These are phyloP conservation scores for Serendipita vermifera DNA, from an alignment of 768 basidiomycete species.

Conservation along the genomic window DNA sequence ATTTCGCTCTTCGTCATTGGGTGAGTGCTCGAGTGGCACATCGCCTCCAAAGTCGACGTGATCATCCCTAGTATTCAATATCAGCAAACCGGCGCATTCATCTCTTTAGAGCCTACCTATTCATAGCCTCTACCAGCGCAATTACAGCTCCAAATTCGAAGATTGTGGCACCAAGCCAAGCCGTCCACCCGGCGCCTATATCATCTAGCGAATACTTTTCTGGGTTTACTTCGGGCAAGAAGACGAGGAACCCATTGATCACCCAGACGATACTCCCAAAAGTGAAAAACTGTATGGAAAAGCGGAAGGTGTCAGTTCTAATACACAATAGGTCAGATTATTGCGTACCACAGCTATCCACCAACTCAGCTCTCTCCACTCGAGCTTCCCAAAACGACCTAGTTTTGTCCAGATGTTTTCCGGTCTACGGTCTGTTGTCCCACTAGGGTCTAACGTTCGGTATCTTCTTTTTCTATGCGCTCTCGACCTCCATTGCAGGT, in stretches of 20 bases:
- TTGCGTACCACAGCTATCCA: not conserved
- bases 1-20: not conserved
- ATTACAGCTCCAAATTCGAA: slow-evolving; percentile 45
- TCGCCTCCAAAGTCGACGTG: not conserved
- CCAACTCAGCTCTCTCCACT: not conserved
- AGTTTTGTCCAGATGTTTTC: not conserved
- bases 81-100: not conserved
- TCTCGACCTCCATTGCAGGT: not conserved
- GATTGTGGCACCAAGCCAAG: slow-evolving; percentile 46
- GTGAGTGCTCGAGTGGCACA: not conserved
- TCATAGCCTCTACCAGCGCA: slow-evolving; percentile 43
- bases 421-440: not conserved
- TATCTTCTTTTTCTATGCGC: not conserved
- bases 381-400: not conserved
- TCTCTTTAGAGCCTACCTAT: slow-evolving; percentile 28
- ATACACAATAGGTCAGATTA: not conserved
- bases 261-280: slow-evolving; percentile 39
- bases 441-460: not conserved
- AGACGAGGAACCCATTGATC: slow-evolving; percentile 42
- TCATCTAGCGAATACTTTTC: not conserved
- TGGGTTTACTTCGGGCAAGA: slow-evolving; percentile 33
- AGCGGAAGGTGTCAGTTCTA: slow-evolving; percentile 1
- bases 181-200: slow-evolving; percentile 31
- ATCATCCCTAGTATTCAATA: not conserved
- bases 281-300: slow-evolving; percentile 23